Percentiles rank a stretch among this genome's conserved stretches.
phyloP scores from a whole-genome alignment of 352 stramenopile species.

The Thalassiosira pacifica region DNA sequence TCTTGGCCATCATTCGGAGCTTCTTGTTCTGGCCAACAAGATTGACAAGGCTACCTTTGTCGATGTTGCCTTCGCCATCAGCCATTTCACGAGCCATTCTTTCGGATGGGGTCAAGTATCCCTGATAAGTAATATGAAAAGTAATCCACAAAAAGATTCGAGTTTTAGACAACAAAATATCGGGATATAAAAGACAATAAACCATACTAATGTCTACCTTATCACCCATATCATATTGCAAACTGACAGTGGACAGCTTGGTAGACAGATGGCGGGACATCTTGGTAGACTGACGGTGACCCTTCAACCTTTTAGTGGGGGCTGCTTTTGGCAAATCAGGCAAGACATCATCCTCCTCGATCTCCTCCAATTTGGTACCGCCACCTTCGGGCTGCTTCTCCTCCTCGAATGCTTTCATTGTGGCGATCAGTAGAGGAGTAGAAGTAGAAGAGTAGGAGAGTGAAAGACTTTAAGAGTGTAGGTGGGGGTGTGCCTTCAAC shows the following conservation, averaged over 20 bases:
- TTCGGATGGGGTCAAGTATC: background rate
- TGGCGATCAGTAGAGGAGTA: too few relatives aligned
- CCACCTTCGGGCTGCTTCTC: background rate
- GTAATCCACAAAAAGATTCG: background rate
- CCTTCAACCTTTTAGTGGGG: too few relatives aligned
- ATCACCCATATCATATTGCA: background rate
- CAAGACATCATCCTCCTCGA: background rate
- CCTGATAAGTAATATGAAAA: background rate
- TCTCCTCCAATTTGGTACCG: too few relatives aligned
- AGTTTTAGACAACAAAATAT: background rate
- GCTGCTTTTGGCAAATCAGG: background rate
- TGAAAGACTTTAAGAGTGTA: too few relatives aligned
- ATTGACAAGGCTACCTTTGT: background rate
- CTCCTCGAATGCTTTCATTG: too few relatives aligned
- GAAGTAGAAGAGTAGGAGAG: too few relatives aligned
- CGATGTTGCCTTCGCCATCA: background rate
- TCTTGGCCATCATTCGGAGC: background rate
- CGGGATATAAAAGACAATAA: background rate
- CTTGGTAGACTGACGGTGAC: too few relatives aligned
- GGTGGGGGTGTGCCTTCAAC: too few relatives aligned
- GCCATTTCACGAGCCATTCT: background rate
- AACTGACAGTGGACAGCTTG: background rate
- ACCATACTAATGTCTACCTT: background rate
- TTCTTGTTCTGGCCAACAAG: background rate
- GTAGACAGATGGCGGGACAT: background rate